Percentiles rank a stretch among this genome's conserved stretches.
phyloP scores from a whole-genome alignment of 1,284 basidiomycete species.

The Tilletia horrida region DNA sequence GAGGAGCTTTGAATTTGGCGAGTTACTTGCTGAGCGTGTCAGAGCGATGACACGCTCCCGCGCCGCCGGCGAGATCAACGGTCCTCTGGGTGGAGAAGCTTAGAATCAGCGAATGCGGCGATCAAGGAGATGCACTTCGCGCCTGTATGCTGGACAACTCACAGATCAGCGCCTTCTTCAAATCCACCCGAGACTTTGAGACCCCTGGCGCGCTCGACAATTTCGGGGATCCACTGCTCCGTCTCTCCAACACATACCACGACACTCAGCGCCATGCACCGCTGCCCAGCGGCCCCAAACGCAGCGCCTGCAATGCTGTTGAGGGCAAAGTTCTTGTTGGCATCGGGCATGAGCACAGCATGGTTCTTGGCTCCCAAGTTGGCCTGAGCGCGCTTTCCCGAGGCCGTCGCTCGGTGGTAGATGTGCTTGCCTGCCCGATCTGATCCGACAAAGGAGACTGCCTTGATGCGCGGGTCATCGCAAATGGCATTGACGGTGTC shows the following conservation, averaged over 20 bases:
- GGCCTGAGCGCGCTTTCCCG: slow-evolving; percentile 90
- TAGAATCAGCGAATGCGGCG: slow-evolving; percentile 3
- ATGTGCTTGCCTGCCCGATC: slow-evolving; percentile 91
- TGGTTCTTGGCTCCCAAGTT: slow-evolving; percentile 88
- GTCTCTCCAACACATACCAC: slow-evolving; percentile 80
- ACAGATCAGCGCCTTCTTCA: slow-evolving; percentile 77
- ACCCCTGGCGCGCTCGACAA: slow-evolving; percentile 75
- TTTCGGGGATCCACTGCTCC: slow-evolving; percentile 77
- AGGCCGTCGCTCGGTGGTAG: slow-evolving; percentile 70
- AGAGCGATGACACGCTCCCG: slow-evolving; percentile 74
- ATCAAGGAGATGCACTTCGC: no score
- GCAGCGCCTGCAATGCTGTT: slow-evolving; percentile 93
- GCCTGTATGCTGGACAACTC: slow-evolving; percentile 5
- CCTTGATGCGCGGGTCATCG: slow-evolving; percentile 83
- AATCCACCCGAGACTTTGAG: slow-evolving; percentile 88
- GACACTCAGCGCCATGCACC: slow-evolving; percentile 63
- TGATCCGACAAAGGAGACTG: slow-evolving; percentile 96
- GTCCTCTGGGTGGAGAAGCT: slow-evolving; percentile 64
- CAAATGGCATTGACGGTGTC: slow-evolving; percentile 91
- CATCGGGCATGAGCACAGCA: slow-evolving; percentile 84
- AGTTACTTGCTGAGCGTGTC: slow-evolving; percentile 70
- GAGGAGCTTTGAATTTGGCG: slow-evolving; percentile 80
- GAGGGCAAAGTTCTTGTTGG: slow-evolving; percentile 87
- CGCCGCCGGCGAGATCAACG: slow-evolving; percentile 84
- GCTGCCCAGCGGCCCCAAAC: slow-evolving; percentile 94